phyloP scores from a whole-genome alignment of 345 rosid genomes.

The Gossypium raimondii region DNA sequence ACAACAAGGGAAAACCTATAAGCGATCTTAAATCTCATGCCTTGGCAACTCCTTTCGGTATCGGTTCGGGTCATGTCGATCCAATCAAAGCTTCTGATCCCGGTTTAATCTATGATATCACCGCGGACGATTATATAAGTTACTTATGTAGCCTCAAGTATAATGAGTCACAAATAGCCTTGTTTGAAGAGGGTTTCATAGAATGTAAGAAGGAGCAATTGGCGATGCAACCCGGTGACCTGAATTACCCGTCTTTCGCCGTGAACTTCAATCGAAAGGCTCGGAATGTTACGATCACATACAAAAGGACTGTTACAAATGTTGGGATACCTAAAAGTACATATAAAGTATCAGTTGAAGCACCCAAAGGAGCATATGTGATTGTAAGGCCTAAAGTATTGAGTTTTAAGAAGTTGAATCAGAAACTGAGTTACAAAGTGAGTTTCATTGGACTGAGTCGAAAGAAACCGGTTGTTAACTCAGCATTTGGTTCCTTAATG shows the following conservation, averaged over 20 bases:
- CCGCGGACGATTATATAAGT: not conserved
- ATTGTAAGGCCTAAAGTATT: conserved; percentile 33
- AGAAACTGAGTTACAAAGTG: conserved; percentile 56
- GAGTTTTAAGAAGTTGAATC: conserved; percentile 32
- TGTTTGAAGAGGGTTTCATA: not conserved
- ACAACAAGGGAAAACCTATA: conserved; percentile 1
- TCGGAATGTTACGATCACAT: conserved; percentile 13
- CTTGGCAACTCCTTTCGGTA: not conserved
- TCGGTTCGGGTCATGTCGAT: conserved; percentile 20
- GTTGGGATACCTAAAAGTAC: conserved; percentile 30
- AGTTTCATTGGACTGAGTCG: conserved; percentile 23
- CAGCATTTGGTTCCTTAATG: conserved; percentile 54
- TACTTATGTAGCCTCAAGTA: conserved; percentile 9
- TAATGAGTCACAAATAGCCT: not conserved
- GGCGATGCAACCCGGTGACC: conserved; percentile 29
- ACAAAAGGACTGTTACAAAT: conserved; percentile 42
- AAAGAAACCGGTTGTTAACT: conserved; percentile 13
- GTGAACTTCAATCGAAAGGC: conserved; percentile 26
- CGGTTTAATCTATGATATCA: conserved; percentile 13
- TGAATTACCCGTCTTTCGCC: conserved; percentile 61
- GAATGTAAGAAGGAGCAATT: not conserved
- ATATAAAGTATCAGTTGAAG: conserved; percentile 34
- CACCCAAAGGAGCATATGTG: conserved; percentile 37
- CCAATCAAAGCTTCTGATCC: conserved; percentile 10
- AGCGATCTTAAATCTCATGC: not conserved